A percentile compares a stretch with the other conserved stretches of the same genome.
Evolutionary conservation across 306 rosid species (phyloP).

Genomic region (Sechiopsis laciniata): DNA sequence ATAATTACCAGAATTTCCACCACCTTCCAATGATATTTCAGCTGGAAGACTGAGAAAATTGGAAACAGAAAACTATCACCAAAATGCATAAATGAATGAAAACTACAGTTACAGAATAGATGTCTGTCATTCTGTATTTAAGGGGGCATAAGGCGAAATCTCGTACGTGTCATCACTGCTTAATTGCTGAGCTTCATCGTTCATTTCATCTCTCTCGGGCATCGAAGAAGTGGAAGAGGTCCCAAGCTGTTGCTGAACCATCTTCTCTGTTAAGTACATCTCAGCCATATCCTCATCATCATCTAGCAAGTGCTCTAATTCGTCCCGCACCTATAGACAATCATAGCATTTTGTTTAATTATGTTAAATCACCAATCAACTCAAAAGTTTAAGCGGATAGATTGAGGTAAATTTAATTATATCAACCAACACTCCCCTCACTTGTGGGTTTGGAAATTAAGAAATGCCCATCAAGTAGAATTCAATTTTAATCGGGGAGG

Average conservation of each 20-base stretch:
- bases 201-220: conserved; percentile 33
- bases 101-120: background rate
- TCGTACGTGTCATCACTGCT: conserved; percentile 49
- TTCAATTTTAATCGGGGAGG: no score
- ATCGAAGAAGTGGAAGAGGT: conserved; percentile 57
- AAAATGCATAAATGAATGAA: background rate
- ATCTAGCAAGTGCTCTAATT: conserved; percentile 85
- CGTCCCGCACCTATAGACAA: conserved; percentile 63
- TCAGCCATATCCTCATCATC: conserved; percentile 99
- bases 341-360: background rate
- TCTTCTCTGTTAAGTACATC: conserved; percentile 85
- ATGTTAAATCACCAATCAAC: no score
- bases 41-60: conserved; percentile 34
- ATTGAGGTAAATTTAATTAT: no score
- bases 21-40: conserved; percentile 56
- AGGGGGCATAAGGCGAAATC: conserved; percentile 13
- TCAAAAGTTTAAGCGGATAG: no score
- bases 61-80: background rate
- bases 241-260: conserved; percentile 50
- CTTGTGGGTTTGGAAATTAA: no score
- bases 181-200: conserved; percentile 33
- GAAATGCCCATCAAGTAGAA: no score
- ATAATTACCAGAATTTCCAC: conserved; percentile 27
- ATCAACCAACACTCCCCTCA: no score
- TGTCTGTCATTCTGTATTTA: background rate